Evolutionary conservation across 768 basidiomycete genomes (phyloP), one percentile per base, ranked within the genome.

Genomic region (Amanita muscaria): DNA sequence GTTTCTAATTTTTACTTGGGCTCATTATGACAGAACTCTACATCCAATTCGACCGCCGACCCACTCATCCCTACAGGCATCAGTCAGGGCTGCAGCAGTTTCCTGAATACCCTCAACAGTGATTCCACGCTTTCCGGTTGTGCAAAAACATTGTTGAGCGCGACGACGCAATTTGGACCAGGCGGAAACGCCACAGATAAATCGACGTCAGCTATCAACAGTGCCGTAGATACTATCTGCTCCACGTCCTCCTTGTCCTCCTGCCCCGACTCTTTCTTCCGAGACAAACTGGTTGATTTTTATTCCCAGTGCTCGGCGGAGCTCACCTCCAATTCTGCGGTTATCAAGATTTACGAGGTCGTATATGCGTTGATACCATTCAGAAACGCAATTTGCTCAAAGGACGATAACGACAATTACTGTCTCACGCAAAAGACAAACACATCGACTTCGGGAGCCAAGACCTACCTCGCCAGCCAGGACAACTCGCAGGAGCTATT

Each of bases 341-440:
- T 96, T 36, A 59, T 77, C 59, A 53, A 62, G 21, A 63, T 75
- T 2, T 99, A 98, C 65, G 93, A 97, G 58, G 66, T 79, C 23
- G 65, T 97, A 22, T 99, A 89, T 67, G 51, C 72, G 47, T 51
- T 93, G 35, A 49, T 58, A 9, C 90, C 92, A 6, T 59, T 94
- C 58, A 66, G 65, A 49, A 52, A 59, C 5, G 81, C 90, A 21
- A 58, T 88, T 23, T 97, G 93, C 66, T 53, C 82, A 36, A 86
- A 88, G 72, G 77, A 85, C 55, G 77, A 80, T 55, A 66, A 55
- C 37, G 81, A 77, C 24, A 65, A 70, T 30, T 96, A 74, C 64
- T 98, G 94, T 57, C 74, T 77, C 22, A 60, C 72, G 45, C 54
- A 75, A 23, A 64, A 78, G 25, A 60, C 67, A 33, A 51, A 63